phyloP scores from a whole-genome alignment of 1,139 yeast genomes.

The Candida sp. region DNA sequence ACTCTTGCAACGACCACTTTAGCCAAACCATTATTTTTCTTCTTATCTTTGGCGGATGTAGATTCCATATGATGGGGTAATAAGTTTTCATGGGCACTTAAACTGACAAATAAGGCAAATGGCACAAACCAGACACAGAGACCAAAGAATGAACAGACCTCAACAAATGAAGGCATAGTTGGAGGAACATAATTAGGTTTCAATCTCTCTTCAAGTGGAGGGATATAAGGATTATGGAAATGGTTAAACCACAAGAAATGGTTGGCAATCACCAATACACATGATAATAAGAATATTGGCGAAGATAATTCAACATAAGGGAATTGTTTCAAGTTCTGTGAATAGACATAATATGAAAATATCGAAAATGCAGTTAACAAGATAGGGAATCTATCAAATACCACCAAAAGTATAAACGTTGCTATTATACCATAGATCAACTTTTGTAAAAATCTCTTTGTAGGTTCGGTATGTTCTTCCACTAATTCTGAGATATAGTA shows the following conservation, averaged over 20 bases:
- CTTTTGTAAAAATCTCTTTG: constrained; percentile 64
- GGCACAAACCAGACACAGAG: constrained; percentile 94
- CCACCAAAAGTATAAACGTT: constrained; percentile 50
- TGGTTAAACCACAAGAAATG: constrained; percentile 91
- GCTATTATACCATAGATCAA: constrained; percentile 59
- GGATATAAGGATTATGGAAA: constrained; percentile 67
- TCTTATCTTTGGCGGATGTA: constrained; percentile 25
- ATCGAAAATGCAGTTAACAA: constrained; percentile 63
- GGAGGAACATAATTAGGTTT: constrained; percentile 60
- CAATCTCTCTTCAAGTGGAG: constrained; percentile 54
- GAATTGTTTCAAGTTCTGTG: constrained; percentile 72
- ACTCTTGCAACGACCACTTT: constrained; percentile 58
- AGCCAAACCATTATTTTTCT: constrained; percentile 39
- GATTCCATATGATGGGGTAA: constrained; percentile 59
- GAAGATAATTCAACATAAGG: constrained; percentile 80
- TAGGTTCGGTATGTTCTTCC: constrained; percentile 88
- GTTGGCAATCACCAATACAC: constrained; percentile 70
- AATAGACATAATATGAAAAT: constrained; percentile 66
- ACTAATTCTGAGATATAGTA: constrained; percentile 90
- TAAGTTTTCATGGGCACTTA: constrained; percentile 89
- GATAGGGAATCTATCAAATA: constrained; percentile 80
- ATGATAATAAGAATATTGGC: constrained; percentile 67
- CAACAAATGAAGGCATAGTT: constrained; percentile 78
- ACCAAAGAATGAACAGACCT: constrained; percentile 93
- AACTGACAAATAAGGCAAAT: constrained; percentile 84